Base-by-base conservation (phyloP, 176 grass and related monocot genomes). In the Miscanthus lutarioriparius region DNA sequence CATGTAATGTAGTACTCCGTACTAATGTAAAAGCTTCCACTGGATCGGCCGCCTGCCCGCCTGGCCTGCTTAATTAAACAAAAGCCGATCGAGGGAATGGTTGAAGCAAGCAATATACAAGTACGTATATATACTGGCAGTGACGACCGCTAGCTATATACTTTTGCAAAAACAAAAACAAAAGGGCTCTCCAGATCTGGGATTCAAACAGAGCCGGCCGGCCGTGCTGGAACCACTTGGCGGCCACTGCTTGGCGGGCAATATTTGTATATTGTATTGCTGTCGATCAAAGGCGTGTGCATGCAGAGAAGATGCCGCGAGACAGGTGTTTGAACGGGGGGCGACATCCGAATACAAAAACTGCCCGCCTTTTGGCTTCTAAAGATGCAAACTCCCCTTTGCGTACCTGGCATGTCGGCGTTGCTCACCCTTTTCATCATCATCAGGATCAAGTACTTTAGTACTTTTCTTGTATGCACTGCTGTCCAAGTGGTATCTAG, bases 321-420 rank as follows among this genome's bases (percentile, higher is more conserved):
- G 80, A 79, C 79, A 83, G 80, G 80, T 90, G 84, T 90, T 83
- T 22, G 85, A 87, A 56, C 81, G 14, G 41, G 64, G 68, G 70
- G 44, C 78, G 54, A 90, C 79, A 39, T 83, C 74, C 36, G 22
- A 38, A 76, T 87, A 80, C 80, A 87, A 91, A 91, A 80, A 80
- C 32, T 70, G 4, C 7, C 16, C 44, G 15, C 25, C 63, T 64
- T 90, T 90, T 79, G 56, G 62, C 64, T 76, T 70, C 47, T 69
- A 49, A 79, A 13, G 80, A 83, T 87, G 41, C 63, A 74, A 59
- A 90, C 33, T 64, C 26, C 10, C 43, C 40, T 79, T 40, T 84
- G 85, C 76, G 23, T 70, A 76, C 70, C 81, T 91, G 81, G 76
- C 89, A 80, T 80, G 84, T 69, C 40, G 74, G 63, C 1, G 54